Evolutionary conservation across 306 rosid species (phyloP).

Genomic region (Ziziphus jujuba): DNA sequence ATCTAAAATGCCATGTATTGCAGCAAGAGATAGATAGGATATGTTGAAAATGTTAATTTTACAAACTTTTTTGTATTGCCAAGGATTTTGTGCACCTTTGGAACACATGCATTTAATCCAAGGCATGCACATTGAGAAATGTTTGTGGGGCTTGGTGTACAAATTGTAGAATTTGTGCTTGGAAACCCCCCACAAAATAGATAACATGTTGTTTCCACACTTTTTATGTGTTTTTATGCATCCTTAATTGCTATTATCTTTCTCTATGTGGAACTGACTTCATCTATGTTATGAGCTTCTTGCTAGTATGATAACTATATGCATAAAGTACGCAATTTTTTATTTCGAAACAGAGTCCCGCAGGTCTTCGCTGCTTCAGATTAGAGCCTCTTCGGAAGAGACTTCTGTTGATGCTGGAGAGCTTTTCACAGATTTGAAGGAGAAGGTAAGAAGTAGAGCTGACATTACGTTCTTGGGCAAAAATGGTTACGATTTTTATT

Average conservation of each 20-base stretch:
- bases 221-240: background rate
- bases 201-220: background rate
- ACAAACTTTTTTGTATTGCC: background rate
- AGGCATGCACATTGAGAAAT: background rate
- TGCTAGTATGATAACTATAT: background rate
- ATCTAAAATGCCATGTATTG: background rate
- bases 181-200: background rate
- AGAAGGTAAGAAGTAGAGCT: constrained; percentile 57
- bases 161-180: background rate
- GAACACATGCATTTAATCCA: background rate
- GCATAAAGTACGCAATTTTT: background rate
- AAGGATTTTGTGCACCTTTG: background rate
- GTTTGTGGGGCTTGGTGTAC: background rate
- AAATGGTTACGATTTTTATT: constrained; percentile 9
- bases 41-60: background rate
- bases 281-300: too few relatives aligned
- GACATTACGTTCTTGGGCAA: background rate
- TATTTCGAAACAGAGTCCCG: constrained; percentile 44
- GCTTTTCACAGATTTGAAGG: constrained; percentile 82
- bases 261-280: background rate
- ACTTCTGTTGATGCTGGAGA: constrained; percentile 63
- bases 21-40: too few relatives aligned
- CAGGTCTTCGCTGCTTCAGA: constrained; percentile 51
- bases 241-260: background rate
- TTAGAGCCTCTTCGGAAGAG: constrained; percentile 87